A percentile compares a stretch with the other conserved stretches of the same genome.
Evolutionary conservation across 2,329 filamentous ascomycete genomes (phyloP).

Genomic region (Trichoderma hamatum): DNA sequence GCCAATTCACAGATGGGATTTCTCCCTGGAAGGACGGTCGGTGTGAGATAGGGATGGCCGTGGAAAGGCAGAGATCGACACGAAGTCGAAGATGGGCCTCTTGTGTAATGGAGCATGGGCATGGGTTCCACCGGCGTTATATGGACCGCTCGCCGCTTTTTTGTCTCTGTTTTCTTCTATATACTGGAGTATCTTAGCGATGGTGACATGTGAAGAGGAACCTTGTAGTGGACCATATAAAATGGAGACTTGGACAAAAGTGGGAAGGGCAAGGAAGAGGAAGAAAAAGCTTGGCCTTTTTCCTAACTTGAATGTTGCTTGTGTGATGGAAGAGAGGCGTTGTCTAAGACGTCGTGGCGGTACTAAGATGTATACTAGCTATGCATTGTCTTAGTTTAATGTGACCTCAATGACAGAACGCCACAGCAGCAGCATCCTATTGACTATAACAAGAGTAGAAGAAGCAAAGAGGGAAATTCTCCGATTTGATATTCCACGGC

Average conservation of each 20-base stretch:
- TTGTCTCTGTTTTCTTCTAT: not conserved
- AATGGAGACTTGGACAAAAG: not conserved
- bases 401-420: not conserved
- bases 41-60: not conserved
- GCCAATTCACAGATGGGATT: too few relatives aligned
- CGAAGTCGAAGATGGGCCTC: not conserved
- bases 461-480: not conserved
- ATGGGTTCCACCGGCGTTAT: constrained; percentile 3
- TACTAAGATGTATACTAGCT: not conserved
- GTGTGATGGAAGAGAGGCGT: not conserved
- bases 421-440: not conserved
- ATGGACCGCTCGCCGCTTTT: not conserved
- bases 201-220: not conserved
- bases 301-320: not conserved
- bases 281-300: not conserved
- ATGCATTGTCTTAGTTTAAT: not conserved
- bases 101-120: not conserved
- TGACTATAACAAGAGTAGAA: not conserved
- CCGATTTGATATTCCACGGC: not conserved
- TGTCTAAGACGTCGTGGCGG: not conserved
- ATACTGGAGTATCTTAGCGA: not conserved
- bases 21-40: not conserved
- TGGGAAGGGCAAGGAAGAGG: not conserved
- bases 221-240: not conserved
- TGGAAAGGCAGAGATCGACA: not conserved